A percentile compares a stretch with the other conserved stretches of the same genome.
phyloP scores from a whole-genome alignment of 768 basidiomycete species.

The Tricholoma flavovirens region DNA sequence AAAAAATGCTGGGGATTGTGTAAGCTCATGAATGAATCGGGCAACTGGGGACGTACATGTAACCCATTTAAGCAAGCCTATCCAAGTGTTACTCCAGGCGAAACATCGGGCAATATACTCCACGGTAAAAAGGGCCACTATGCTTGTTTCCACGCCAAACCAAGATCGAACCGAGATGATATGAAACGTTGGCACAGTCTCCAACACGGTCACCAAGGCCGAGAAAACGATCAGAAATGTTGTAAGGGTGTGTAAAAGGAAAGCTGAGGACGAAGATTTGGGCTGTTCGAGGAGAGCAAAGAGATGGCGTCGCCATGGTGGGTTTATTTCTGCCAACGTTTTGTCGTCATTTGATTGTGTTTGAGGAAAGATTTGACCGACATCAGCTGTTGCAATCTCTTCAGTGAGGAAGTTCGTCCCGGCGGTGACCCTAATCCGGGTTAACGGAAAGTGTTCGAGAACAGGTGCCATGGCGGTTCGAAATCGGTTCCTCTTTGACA shows the following conservation, averaged over 20 bases:
- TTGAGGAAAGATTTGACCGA: conserved; percentile 35
- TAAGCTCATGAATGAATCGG: conserved; percentile 6
- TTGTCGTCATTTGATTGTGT: conserved; percentile 31
- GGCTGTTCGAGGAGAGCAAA: conserved; percentile 77
- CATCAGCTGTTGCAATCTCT: conserved; percentile 28
- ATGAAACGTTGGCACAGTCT: conserved; percentile 76
- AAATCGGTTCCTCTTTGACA: too few relatives aligned
- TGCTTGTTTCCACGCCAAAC: conserved; percentile 3
- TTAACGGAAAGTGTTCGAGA: neutral
- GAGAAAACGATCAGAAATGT: conserved; percentile 2
- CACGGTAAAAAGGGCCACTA: conserved; percentile 60
- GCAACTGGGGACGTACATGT: conserved; percentile 44
- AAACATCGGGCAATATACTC: conserved; percentile 72
- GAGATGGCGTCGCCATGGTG: conserved; percentile 58
- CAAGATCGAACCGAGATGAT: conserved; percentile 2
- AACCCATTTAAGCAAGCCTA: conserved; percentile 55
- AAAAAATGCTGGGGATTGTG: conserved; percentile 29
- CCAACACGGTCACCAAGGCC: conserved; percentile 53
- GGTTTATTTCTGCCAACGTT: conserved; percentile 29
- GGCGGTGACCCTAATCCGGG: neutral
- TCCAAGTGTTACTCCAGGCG: conserved; percentile 72
- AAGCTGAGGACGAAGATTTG: conserved; percentile 68
- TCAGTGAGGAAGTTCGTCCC: conserved; percentile 45
- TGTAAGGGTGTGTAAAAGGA: conserved; percentile 56
- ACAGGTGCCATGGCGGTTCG: neutral